Evolutionary conservation across 2,329 filamentous ascomycete species (phyloP), one percentile per base, ranked within the genome.

Genomic region (Daldinia sp.): DNA sequence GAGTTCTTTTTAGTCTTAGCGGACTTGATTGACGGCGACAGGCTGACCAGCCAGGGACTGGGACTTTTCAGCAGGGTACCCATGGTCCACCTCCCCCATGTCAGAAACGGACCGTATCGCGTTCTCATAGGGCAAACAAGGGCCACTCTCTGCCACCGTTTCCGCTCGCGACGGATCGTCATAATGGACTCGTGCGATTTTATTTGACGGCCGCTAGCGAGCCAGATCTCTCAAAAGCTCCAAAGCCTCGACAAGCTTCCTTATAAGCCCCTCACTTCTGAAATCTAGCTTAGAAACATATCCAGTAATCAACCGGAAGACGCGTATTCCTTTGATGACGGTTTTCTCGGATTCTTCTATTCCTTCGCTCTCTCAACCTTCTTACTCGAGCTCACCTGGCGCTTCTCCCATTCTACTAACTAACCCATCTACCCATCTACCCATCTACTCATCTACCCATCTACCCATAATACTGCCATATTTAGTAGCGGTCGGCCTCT

Each of bases 61-160:
- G 73, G 73, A 70, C 63, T 67, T 70, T 65, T 48, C 68, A 69
- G 65, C 73, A 75, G 75, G 75, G 73, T 71, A 65, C 53, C 53
- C 69, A 72, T 73, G 70, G 67, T 71, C 74, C 73, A 74, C 72
- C 37, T 69, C 67, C 69, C 74, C 73, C 69, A 73, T 76, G 72
- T 75, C 70, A 69, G 60, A 72, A 69, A 73, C 72, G 74, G 73
- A 72, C 73, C 71, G 74, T 71, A 75, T 73, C 70, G 71, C 59
- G 18, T 71, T 76, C 68, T 77, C 74, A 77, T 77, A 78, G 75
- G 76, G 73, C 73, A 68, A 73, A 75, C 72, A 73, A 58, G 73
- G 72, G 64, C 73, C 76, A 76, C 74, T 74, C 67, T 71, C 71
- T 75, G 73, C 69, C 72, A 73, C 73, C 73, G 68, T 70, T 74